These are phyloP conservation scores for Lentithecium fluviatile DNA, from an alignment of 495 filamentous ascomycete species.

Conservation along the genomic window DNA sequence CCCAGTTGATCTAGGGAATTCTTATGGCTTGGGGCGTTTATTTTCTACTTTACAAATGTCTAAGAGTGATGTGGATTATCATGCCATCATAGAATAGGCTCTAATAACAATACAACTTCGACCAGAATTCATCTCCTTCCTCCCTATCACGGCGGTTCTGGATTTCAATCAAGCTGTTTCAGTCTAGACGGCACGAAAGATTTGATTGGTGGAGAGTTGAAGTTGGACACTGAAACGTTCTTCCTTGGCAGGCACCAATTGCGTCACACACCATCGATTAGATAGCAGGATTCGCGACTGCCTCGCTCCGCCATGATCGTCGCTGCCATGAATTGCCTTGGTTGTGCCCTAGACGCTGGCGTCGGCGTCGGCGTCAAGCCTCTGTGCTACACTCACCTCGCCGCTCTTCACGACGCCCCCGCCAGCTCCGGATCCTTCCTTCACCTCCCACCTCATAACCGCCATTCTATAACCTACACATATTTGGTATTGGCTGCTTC, in stretches of 20 bases:
- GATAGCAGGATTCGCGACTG: background rate
- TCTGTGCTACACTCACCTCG: background rate
- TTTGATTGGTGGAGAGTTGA: background rate
- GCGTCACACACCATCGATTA: background rate
- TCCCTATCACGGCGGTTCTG: background rate
- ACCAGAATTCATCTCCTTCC: background rate
- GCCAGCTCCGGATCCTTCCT: background rate
- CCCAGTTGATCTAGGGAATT: conserved; percentile 2
- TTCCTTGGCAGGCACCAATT: background rate
- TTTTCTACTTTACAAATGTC: background rate
- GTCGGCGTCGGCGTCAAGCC: background rate
- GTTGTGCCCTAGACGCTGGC: background rate
- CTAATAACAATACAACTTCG: conserved; percentile 10
- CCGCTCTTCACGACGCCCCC: background rate
- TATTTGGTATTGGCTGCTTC: background rate
- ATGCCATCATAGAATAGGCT: conserved; percentile 20
- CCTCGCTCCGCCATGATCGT: background rate
- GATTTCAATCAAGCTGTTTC: background rate
- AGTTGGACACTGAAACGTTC: background rate
- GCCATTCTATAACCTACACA: background rate
- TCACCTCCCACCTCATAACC: background rate
- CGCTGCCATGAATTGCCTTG: background rate
- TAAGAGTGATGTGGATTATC: conserved; percentile 11
- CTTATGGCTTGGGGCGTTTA: conserved; percentile 18
- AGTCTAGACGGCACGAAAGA: background rate